Base-by-base conservation (phyloP, 2,329 filamentous ascomycete genomes). In the Arthrobotrys entomopaga region DNA sequence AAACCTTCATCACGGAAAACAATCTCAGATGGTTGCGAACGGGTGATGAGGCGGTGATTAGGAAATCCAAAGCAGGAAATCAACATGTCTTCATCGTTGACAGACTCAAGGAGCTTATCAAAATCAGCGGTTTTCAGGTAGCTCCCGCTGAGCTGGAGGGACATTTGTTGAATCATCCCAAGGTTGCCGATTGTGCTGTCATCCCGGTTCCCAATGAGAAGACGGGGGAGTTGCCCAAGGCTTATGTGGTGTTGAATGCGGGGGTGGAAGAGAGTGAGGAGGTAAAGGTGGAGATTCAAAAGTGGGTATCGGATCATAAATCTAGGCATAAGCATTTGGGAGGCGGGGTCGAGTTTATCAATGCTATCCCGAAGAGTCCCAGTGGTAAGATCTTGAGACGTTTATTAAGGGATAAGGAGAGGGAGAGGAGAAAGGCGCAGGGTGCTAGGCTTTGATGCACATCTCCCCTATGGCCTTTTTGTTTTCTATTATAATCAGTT, bases 71-170 rank as follows among this genome's bases (percentile, higher is more conserved):
- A 0, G 83, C 84, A 1, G 92, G 91, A 1, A 83, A 89, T 76
- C 92, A 97, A 81, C 93, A 97, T 79, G 80, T 97, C 56, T 90
- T 92, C 80, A 90, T 97, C 70, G 90, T 93, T 0, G 93, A 97
- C 80, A 88, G 93, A 3, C 89, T 91, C 79, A 91, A 77, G 56
- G 85, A 86, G 77, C 79, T 86, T 42, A 86, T 86, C 80, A 86
- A 86, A 77, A 84, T 86, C 15, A 84, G 85, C 1, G 85, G 83
- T 1, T 84, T 85, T 76, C 85, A 86, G 78, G 85, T 86, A 4
- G 77, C 83, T 1, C 84, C 84, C 0, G 82, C 83, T 0, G 84
- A 85, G 74, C 76, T 85, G 13, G 84, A 85, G 77, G 80, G 79
- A 0, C 79, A 83, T 5, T 80, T 85, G 2, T 79, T 84, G 7